Conservation (phyloP, 106 monocot species). For the Dioscorea alata region DNA sequence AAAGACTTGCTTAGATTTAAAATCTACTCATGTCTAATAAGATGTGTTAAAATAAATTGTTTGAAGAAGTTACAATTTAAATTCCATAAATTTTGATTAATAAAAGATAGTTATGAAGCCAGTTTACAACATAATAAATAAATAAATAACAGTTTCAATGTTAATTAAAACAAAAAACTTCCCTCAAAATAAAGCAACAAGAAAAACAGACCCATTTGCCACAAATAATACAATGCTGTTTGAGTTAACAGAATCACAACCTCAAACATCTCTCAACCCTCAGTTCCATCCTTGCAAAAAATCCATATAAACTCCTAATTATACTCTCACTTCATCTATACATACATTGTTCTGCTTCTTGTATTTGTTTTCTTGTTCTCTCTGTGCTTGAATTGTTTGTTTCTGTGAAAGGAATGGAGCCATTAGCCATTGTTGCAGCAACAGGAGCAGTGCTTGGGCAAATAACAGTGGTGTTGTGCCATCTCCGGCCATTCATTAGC, state of each 20-base stretch:
- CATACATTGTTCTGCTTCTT: background rate
- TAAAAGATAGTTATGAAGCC: too few species aligned
- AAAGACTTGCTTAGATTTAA: too few species aligned
- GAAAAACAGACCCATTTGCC: too few species aligned
- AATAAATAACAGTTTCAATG: too few species aligned
- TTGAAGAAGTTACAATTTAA: too few species aligned
- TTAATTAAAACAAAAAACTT: too few species aligned
- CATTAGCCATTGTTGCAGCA: background rate
- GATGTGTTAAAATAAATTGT: too few species aligned
- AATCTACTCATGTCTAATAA: too few species aligned
- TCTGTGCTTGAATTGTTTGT: background rate
- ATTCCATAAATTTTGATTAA: too few species aligned
- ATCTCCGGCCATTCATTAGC: slow-evolving; percentile 1
- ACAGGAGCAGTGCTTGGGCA: slow-evolving; percentile 9
- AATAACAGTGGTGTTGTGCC: background rate
- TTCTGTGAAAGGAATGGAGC: background rate
- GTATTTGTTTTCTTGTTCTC: background rate
- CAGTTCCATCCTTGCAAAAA: background rate
- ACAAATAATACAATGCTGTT: too few species aligned
- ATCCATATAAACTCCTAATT: background rate
- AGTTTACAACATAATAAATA: too few species aligned
- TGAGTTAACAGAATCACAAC: background rate
- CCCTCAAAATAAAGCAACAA: too few species aligned
- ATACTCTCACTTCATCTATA: background rate
- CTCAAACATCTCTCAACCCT: background rate